phyloP scores from a whole-genome alignment of 164 flowering plant genomes.

The Umbellularia californica region DNA sequence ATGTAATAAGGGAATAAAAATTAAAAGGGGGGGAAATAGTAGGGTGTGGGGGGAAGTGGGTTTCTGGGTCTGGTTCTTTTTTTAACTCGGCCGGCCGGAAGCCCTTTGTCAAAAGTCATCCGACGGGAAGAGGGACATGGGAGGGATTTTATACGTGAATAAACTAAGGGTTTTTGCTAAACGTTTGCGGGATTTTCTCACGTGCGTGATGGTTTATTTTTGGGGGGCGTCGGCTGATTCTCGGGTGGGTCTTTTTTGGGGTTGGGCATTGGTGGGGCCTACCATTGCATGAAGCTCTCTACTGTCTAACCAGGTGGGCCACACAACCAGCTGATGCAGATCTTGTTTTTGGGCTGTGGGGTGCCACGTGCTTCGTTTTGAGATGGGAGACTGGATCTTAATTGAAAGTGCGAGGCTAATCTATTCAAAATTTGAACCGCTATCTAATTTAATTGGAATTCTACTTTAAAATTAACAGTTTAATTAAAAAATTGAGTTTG shows the following conservation, averaged over 20 bases:
- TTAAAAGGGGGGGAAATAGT: background rate
- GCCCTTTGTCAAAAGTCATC: background rate
- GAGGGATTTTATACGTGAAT: background rate
- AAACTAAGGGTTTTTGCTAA: too few relatives aligned
- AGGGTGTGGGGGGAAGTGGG: background rate
- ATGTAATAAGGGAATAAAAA: background rate
- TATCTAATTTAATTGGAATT: rapidly evolving
- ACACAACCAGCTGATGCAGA: background rate
- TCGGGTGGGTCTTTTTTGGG: background rate
- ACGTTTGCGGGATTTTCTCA: too few relatives aligned
- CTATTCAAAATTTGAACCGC: too few relatives aligned
- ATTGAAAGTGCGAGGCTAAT: too few relatives aligned
- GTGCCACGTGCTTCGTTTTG: background rate
- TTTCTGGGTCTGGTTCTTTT: background rate
- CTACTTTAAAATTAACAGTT: too few relatives aligned
- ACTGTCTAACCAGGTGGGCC: background rate
- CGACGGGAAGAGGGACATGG: background rate
- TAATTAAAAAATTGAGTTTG: too few relatives aligned
- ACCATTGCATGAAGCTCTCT: background rate
- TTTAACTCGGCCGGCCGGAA: slow-evolving; percentile 4
- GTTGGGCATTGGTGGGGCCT: background rate
- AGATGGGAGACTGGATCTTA: too few relatives aligned
- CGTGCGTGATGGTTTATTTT: too few relatives aligned
- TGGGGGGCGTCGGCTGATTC: background rate
- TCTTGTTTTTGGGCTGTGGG: background rate